A percentile compares a stretch with the other conserved stretches of the same genome.
Evolutionary conservation across 2,329 filamentous ascomycete species (phyloP).

Genomic region (Metarhizium brunneum): DNA sequence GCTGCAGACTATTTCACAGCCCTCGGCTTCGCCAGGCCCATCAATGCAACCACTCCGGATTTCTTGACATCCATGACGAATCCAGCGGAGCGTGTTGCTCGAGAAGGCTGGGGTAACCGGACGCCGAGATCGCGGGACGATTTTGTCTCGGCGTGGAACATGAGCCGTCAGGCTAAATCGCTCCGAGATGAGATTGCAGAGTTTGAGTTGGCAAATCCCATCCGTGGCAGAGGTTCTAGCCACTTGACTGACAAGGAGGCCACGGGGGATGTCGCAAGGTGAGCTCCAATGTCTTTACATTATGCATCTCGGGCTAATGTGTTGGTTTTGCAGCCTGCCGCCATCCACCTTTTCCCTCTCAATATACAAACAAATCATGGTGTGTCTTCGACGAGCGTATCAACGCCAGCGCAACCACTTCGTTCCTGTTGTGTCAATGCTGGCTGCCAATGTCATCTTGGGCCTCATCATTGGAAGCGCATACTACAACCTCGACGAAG

Average conservation of each 20-base stretch:
- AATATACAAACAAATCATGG: background rate
- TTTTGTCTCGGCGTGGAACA: background rate
- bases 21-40: slow-evolving; percentile 47
- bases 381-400: background rate
- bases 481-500: slow-evolving; percentile 62
- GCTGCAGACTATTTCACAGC: slow-evolving; percentile 19
- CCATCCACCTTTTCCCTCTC: background rate
- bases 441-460: slow-evolving; percentile 65
- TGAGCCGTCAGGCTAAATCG: slow-evolving; percentile 6
- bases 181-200: background rate
- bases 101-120: background rate
- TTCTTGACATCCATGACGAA: slow-evolving; percentile 51
- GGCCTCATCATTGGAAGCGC: slow-evolving; percentile 69
- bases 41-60: slow-evolving; percentile 56
- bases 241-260: background rate
- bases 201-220: background rate
- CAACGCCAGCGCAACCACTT: background rate
- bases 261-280: background rate
- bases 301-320: too few relatives aligned
- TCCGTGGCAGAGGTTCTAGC: too few relatives aligned
- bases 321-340: too few relatives aligned
- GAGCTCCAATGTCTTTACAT: too few relatives aligned
- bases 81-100: slow-evolving; percentile 21
- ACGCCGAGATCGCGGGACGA: background rate
- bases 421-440: background rate